Evolutionary conservation across 495 filamentous ascomycete genomes (phyloP).

Genomic region (Hypoxylon lenormandii): DNA sequence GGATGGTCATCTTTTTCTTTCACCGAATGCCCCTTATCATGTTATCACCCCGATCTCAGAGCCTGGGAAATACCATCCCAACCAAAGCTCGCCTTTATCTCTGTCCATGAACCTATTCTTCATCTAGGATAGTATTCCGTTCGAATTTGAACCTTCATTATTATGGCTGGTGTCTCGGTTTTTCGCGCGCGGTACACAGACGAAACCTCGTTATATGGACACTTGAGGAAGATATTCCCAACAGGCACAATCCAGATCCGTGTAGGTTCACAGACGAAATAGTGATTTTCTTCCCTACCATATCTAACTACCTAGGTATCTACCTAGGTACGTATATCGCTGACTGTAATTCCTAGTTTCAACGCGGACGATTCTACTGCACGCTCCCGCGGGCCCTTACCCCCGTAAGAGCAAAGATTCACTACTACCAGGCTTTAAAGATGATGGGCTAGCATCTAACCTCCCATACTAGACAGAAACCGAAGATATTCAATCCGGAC

Average conservation of each 20-base stretch:
- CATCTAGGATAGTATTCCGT: neutral
- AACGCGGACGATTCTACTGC: constrained; percentile 19
- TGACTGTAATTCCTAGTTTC: neutral
- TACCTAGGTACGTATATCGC: too few relatives aligned
- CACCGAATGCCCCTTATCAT: too few relatives aligned
- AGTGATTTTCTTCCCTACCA: too few relatives aligned
- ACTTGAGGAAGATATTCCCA: constrained; percentile 16
- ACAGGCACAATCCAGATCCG: constrained; percentile 8
- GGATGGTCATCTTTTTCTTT: too few relatives aligned
- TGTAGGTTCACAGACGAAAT: neutral
- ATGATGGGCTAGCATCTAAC: neutral
- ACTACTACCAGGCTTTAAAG: neutral
- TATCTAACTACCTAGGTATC: too few relatives aligned
- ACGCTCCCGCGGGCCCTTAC: constrained; percentile 3
- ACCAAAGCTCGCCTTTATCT: neutral
- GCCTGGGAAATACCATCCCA: too few relatives aligned
- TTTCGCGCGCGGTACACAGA: constrained; percentile 27
- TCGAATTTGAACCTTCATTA: neutral
- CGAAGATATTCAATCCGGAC: constrained; percentile 7
- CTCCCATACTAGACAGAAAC: neutral
- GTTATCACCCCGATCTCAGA: too few relatives aligned
- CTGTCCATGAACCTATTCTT: neutral
- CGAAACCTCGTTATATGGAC: constrained; percentile 10
- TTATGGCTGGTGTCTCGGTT: neutral
- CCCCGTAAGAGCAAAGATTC: neutral